Conservation (phyloP, 805 yeast genomes). For the Cyberlindnera xishuangbannaensis region DNA sequence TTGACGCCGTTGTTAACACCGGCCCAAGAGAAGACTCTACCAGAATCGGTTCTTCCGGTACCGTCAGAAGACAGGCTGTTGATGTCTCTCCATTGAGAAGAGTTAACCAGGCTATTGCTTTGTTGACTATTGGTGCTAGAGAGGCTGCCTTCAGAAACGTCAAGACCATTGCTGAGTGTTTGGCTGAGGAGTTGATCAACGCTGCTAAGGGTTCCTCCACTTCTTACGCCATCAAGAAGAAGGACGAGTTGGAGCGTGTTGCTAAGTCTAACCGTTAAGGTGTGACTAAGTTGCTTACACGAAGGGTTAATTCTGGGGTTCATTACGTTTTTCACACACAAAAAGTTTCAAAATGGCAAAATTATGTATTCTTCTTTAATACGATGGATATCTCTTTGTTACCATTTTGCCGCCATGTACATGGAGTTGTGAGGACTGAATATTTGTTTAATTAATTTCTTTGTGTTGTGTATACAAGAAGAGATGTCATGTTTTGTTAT, state of each 20-base stretch:
- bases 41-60: constrained; percentile 99
- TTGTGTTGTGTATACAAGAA: constrained; percentile 12
- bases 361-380: constrained; percentile 18
- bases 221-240: constrained; percentile 99
- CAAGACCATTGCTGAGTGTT: constrained; percentile 99
- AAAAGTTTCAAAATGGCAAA: constrained; percentile 8
- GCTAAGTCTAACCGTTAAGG: constrained; percentile 99
- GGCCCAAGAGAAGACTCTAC: constrained; percentile 99
- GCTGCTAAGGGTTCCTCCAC: constrained; percentile 99
- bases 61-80: constrained; percentile 99
- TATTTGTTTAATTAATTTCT: constrained; percentile 1
- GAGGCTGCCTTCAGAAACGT: constrained; percentile 99
- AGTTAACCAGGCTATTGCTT: constrained; percentile 98
- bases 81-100: constrained; percentile 99
- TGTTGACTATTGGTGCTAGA: constrained; percentile 99
- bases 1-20: constrained; percentile 98
- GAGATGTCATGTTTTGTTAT: constrained; percentile 13
- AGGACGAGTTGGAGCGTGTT: constrained; percentile 99
- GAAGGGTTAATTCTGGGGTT: constrained; percentile 12
- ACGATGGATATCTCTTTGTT: constrained; percentile 6
- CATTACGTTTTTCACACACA: constrained; percentile 14
- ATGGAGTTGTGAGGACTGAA: background rate
- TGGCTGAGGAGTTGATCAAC: constrained; percentile 99
- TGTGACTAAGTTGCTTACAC: constrained; percentile 8
- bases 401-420: too few relatives aligned